Evolutionary conservation across 2,329 filamentous ascomycete species (phyloP), one percentile per base, ranked within the genome.

Genomic region (Westerdykella aurantiaca): DNA sequence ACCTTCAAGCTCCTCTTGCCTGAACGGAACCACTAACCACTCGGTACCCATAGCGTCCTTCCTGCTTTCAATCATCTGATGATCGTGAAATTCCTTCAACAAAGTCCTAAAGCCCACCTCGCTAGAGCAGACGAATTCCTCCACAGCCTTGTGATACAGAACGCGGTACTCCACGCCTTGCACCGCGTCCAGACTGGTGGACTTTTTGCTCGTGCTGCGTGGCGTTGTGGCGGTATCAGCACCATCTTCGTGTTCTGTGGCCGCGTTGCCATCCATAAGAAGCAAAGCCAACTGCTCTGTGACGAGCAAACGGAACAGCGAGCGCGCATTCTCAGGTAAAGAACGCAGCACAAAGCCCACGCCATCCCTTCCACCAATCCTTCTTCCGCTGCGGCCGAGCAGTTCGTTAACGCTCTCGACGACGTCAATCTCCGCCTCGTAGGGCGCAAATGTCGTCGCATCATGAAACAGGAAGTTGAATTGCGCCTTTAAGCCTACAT

Each of bases 41-140:
- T 97, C 93, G 2, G 85, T 90, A 3, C 93, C 93, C 44, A 90
- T 73, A 0, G 80, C 78, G 65, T 98, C 91, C 61, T 91, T 91
- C 49, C 83, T 81, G 49, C 86, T 94, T 43, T 88, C 88, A 50
- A 98, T 86, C 82, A 98, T 97, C 61, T 96, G 88, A 72, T 98
- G 93, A 60, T 98, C 93, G 63, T 96, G 88, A 66, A 98, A 93
- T 78, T 98, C 93, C 70, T 97, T 97, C 50, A 98, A 69, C 62
- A 98, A 67, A 21, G 90, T 95, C 48, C 93, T 79, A 71, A 97
- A 97, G 49, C 88, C 89, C 79, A 97, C 89, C 71, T 97, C 93
- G 47, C 86, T 95, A 56, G 87, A 93, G 66, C 91, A 96, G 39
- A 98, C 93, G 66, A 98, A 97, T 61, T 95, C 89, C 69, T 96